These are phyloP conservation scores for Pneumocystis murina DNA, from an alignment of 1,139 yeast species.

Conservation along the genomic window DNA sequence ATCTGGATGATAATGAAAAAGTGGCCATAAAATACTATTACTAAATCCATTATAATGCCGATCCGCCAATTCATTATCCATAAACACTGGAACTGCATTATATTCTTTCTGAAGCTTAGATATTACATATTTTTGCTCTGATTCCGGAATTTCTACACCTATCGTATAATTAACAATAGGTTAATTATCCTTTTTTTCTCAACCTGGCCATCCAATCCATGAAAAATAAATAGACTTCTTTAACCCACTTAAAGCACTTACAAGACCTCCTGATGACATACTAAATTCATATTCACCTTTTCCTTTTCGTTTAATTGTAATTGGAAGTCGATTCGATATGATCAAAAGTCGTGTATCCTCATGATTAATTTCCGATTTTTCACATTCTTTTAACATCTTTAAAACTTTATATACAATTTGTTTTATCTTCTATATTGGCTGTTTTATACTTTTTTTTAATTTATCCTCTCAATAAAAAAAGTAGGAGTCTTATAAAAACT, in stretches of 20 bases:
- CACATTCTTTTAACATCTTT: neutral
- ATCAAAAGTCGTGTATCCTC: conserved; percentile 32
- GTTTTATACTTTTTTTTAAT: neutral
- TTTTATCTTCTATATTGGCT: neutral
- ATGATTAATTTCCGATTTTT: neutral
- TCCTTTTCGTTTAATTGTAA: conserved; percentile 60
- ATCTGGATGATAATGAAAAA: conserved; percentile 97
- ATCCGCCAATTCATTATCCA: conserved; percentile 81
- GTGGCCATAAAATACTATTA: conserved; percentile 87
- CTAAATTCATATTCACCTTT: conserved; percentile 50
- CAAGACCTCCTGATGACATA: conserved; percentile 96
- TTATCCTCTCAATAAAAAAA: neutral
- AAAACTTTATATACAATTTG: too few species aligned
- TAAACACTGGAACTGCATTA: conserved; percentile 79
- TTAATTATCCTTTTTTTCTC: neutral
- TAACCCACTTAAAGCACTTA: conserved; percentile 85
- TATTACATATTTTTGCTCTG: conserved; percentile 55
- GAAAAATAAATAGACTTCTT: conserved; percentile 75
- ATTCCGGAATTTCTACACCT: conserved; percentile 56
- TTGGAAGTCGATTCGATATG: conserved; percentile 89
- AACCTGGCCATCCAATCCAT: conserved; percentile 95
- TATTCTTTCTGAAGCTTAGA: conserved; percentile 59
- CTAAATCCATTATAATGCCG: conserved; percentile 93
- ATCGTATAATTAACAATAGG: neutral
- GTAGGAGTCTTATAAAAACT: neutral